These are phyloP conservation scores for Monosporascus ibericus DNA, from an alignment of 2,329 filamentous ascomycete genomes.

Conservation along the genomic window DNA sequence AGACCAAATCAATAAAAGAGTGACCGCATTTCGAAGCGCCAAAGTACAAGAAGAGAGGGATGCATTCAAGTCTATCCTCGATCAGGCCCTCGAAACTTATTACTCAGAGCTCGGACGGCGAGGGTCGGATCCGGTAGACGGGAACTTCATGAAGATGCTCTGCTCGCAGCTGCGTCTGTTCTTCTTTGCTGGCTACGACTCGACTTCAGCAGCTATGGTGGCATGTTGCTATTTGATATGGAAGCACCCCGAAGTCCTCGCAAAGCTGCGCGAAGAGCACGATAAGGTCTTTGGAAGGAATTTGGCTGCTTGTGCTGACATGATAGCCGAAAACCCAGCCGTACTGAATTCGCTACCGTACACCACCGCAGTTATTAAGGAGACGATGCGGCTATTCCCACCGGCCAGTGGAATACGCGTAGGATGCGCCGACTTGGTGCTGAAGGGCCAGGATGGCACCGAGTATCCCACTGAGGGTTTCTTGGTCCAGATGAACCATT, in stretches of 20 bases:
- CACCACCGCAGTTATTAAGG: conserved; percentile 49
- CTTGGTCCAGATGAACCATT: conserved; percentile 34
- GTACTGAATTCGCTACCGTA: conserved; percentile 47
- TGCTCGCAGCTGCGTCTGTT: conserved; percentile 28
- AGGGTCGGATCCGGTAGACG: conserved; percentile 14
- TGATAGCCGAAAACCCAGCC: conserved; percentile 35
- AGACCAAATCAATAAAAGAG: conserved; percentile 19
- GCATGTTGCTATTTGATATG: conserved; percentile 24
- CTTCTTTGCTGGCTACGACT: conserved; percentile 35
- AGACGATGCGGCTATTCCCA: conserved; percentile 47
- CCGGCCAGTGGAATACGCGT: conserved; percentile 39
- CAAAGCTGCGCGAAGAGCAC: conserved; percentile 36
- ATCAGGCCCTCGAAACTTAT: conserved; percentile 25
- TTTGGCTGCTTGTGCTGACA: conserved; percentile 29
- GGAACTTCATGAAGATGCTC: conserved; percentile 22
- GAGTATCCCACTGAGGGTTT: conserved; percentile 39
- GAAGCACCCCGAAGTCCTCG: conserved; percentile 23
- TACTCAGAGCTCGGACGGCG: conserved; percentile 18
- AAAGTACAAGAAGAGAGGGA: conserved; percentile 13
- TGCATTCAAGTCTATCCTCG: conserved; percentile 24
- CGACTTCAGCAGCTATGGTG: conserved; percentile 28
- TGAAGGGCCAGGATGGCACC: conserved; percentile 35
- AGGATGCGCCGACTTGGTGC: conserved; percentile 30
- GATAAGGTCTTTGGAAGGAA: conserved; percentile 42
- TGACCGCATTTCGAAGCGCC: conserved; percentile 15